Evolutionary conservation across 2,329 filamentous ascomycete genomes (phyloP).

Genomic region (Didymella lethalis): DNA sequence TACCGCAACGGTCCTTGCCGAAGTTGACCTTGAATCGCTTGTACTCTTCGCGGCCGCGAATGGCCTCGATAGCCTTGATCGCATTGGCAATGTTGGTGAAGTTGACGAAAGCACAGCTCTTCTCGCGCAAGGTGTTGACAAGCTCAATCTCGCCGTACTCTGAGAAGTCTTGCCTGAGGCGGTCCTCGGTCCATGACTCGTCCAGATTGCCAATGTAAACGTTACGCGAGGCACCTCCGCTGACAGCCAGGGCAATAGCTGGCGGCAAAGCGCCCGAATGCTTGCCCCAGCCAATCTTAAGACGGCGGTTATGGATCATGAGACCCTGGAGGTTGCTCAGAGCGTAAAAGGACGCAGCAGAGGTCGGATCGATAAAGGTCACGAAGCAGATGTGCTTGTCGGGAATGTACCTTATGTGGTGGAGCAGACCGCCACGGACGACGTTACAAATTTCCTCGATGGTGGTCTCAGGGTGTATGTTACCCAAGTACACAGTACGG

Average conservation of each 20-base stretch:
- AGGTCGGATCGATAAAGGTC: constrained; percentile 98
- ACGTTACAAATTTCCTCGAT: constrained; percentile 99
- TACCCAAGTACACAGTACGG: constrained; percentile 95
- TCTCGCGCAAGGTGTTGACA: constrained; percentile 94
- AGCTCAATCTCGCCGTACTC: constrained; percentile 98
- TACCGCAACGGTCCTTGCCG: constrained; percentile 97
- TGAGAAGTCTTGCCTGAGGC: constrained; percentile 92
- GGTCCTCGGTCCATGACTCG: constrained; percentile 96
- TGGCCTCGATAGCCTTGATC: constrained; percentile 98
- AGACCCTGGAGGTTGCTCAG: constrained; percentile 95
- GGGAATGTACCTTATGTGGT: constrained; percentile 98
- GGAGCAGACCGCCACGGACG: constrained; percentile 90
- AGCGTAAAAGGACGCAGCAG: constrained; percentile 96
- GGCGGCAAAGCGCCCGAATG: constrained; percentile 96
- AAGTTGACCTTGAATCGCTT: constrained; percentile 99
- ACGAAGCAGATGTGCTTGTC: constrained; percentile 99
- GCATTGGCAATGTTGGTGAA: constrained; percentile 99
- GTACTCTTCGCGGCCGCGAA: constrained; percentile 95
- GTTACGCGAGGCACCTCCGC: constrained; percentile 95
- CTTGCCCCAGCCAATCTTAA: constrained; percentile 99
- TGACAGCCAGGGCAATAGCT: constrained; percentile 94
- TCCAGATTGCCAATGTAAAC: constrained; percentile 98
- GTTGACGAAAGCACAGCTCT: constrained; percentile 99
- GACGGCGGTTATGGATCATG: constrained; percentile 97
- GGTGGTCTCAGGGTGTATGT: constrained; percentile 98